These are phyloP conservation scores for Ceratocystis colombiana DNA, from an alignment of 2,329 filamentous ascomycete genomes.

Conservation along the genomic window DNA sequence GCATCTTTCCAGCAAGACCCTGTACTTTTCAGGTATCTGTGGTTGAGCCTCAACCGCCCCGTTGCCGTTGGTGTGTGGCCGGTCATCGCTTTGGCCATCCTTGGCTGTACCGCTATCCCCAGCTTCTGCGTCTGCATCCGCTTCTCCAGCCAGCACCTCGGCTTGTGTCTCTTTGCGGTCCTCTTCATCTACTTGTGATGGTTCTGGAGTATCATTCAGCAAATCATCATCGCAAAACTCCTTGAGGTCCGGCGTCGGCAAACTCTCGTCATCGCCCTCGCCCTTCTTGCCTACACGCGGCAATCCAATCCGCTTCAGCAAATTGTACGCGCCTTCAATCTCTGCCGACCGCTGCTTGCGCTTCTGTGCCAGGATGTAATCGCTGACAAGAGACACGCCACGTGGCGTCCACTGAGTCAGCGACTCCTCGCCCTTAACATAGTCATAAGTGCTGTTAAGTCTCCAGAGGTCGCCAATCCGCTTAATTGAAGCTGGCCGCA, in stretches of 20 bases:
- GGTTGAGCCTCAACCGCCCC: background rate
- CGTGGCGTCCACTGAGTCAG: constrained; percentile 77
- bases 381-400: constrained; percentile 80
- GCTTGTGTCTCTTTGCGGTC: constrained; percentile 28
- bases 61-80: background rate
- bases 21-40: constrained; percentile 34
- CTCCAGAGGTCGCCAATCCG: constrained; percentile 89
- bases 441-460: constrained; percentile 88
- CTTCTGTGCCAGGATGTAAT: constrained; percentile 68
- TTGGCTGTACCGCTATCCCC: background rate
- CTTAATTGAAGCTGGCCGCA: constrained; percentile 83
- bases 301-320: constrained; percentile 50
- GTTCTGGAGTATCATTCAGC: constrained; percentile 48
- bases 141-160: constrained; percentile 28
- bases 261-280: constrained; percentile 27
- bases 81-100: background rate
- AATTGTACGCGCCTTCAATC: constrained; percentile 62
- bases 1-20: constrained; percentile 43
- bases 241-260: constrained; percentile 29
- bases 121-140: constrained; percentile 21
- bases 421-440: constrained; percentile 89
- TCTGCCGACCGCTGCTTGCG: constrained; percentile 65
- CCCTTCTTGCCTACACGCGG: constrained; percentile 27
- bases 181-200: constrained; percentile 37
- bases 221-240: constrained; percentile 42